Base-by-base conservation (phyloP, 225 moss, liverwort and hornwort genomes). In the Lunularia cruciata region DNA sequence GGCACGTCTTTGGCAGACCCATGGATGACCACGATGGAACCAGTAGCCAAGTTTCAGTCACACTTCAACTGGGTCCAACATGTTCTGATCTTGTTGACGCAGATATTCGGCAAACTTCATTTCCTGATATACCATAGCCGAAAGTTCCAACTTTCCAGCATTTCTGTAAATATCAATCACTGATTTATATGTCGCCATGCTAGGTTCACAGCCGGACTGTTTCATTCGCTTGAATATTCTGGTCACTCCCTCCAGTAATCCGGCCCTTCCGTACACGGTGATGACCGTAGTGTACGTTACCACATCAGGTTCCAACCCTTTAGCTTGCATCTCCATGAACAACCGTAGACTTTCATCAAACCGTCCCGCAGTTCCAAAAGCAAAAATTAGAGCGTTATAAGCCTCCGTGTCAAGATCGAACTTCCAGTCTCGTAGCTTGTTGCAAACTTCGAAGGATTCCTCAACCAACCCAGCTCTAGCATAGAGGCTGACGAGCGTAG, bases 191-290 rank as follows among this genome's bases (percentile, higher is more conserved):
- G 92, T 89, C 14, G 80, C 72, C 76, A 87, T 73, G 65, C 76
- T 86, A 36, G 96, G 96, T 70, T 90, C 90, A 80, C 87, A 93
- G 35, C 90, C 87, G 9, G 89, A 87, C 46, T 77, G 85, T 69
- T 88, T 91, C 96, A 98, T 98, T 67, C 96, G 80, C 75, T 86
- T 98, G 37, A 87, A 98, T 8, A 98, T 83, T 70, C 96, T 76
- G n/a, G 81, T 81, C 19, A 98, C 96, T 45, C 89, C 96, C 79
- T 98, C 96, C 31, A 98, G 52, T 14, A 93, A 85, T 40, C 92
- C 92, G 67, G 89, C 86, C 74, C 88, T 93, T 39, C 90, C 89
- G 52, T 98, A 98, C 15, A 98, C 86, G 32, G 85, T 89, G 54
- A 98, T 93, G 57, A 98, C 83, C 25, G 88, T 88, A 3, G 93